A percentile compares a stretch with the other conserved stretches of the same genome.
Evolutionary conservation across 345 rosid genomes (phyloP).

Genomic region (Eucalyptus pumila): DNA sequence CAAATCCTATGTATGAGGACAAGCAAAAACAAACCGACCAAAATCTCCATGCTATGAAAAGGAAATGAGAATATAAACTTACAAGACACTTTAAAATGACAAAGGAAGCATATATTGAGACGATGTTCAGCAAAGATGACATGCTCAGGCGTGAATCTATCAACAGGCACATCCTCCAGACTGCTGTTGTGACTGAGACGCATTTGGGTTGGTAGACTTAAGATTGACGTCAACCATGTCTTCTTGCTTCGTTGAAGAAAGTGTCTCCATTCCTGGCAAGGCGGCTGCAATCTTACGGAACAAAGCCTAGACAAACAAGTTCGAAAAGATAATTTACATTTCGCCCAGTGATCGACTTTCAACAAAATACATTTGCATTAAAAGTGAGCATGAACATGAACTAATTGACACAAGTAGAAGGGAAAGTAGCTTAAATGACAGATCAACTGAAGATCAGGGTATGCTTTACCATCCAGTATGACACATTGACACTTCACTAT

Average conservation of each 20-base stretch:
- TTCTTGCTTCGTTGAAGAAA: slow-evolving; percentile 81
- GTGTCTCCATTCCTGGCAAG: slow-evolving; percentile 90
- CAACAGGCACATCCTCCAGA: slow-evolving; percentile 80
- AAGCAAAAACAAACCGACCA: not conserved
- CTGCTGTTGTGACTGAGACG: slow-evolving; percentile 53
- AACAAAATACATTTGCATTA: not conserved
- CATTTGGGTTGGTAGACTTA: slow-evolving; percentile 57
- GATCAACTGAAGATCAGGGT: not conserved
- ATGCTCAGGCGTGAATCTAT: not conserved
- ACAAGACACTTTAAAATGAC: not conserved
- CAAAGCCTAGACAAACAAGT: slow-evolving; percentile 31
- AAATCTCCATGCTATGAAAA: not conserved
- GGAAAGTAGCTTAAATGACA: not conserved
- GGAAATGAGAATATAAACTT: not conserved
- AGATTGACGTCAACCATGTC: slow-evolving; percentile 95
- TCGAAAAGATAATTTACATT: not conserved
- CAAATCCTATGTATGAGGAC: not conserved
- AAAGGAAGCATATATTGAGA: not conserved
- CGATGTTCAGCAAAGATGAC: not conserved
- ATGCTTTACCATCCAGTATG: not conserved
- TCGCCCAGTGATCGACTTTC: not conserved
- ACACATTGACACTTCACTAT: not conserved
- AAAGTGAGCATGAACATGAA: not conserved
- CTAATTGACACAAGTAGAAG: not conserved
- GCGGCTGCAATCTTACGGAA: slow-evolving; percentile 92